These are phyloP conservation scores for Globisporangium emineosum DNA, from an alignment of 352 stramenopile species.

Conservation along the genomic window DNA sequence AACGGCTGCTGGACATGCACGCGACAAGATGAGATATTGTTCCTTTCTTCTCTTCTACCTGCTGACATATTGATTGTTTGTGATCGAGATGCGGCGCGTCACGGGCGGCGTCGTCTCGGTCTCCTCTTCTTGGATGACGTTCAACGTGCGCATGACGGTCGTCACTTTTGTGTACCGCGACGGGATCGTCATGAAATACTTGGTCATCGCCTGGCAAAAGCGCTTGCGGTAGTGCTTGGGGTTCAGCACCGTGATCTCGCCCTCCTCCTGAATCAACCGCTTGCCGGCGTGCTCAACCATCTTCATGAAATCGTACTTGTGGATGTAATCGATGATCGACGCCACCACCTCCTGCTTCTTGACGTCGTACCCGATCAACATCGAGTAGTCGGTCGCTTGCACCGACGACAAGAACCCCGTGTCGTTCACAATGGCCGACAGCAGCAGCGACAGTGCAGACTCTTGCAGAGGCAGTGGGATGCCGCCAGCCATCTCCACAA, in stretches of 20 bases:
- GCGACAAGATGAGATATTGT: background rate
- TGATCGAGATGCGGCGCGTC: slow-evolving; percentile 20
- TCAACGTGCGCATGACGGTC: slow-evolving; percentile 48
- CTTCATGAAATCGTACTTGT: slow-evolving; percentile 91
- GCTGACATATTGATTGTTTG: slow-evolving; percentile 9
- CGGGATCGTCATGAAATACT: slow-evolving; percentile 87
- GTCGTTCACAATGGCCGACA: slow-evolving; percentile 85
- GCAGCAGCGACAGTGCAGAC: slow-evolving; percentile 71
- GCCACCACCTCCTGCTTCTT: slow-evolving; percentile 84
- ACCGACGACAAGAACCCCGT: slow-evolving; percentile 81
- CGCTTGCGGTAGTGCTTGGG: slow-evolving; percentile 85
- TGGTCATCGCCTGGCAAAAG: slow-evolving; percentile 85
- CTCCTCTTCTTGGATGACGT: slow-evolving; percentile 21
- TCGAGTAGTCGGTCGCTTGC: slow-evolving; percentile 86
- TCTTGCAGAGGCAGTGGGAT: slow-evolving; percentile 84
- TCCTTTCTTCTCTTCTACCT: background rate
- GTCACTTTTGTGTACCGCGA: slow-evolving; percentile 86
- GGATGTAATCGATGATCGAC: slow-evolving; percentile 89
- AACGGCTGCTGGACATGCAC: slow-evolving; percentile 4
- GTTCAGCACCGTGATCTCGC: slow-evolving; percentile 86
- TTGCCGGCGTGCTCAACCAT: slow-evolving; percentile 89
- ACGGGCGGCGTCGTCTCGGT: slow-evolving; percentile 14
- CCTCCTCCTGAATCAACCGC: slow-evolving; percentile 85
- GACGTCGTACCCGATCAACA: slow-evolving; percentile 86
- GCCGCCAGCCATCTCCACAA: slow-evolving; percentile 78